phyloP scores from a whole-genome alignment of 2,329 filamentous ascomycete species.

The Aureobasidium mangrovei region DNA sequence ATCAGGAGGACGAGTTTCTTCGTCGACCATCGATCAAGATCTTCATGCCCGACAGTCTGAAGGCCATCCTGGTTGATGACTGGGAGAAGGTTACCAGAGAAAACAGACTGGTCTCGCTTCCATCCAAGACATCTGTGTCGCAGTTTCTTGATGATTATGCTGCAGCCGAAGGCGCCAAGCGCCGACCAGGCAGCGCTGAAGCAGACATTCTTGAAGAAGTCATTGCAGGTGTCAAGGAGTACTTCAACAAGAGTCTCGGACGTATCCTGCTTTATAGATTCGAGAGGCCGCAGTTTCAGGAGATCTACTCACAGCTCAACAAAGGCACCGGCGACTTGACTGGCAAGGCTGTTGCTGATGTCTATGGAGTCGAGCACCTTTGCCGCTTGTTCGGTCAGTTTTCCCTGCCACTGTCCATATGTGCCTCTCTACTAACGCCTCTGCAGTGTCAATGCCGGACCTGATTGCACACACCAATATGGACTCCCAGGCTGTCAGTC shows the following conservation, averaged over 20 bases:
- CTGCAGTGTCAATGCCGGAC: slow-evolving; percentile 61
- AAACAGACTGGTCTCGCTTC: slow-evolving; percentile 77
- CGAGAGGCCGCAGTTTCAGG: slow-evolving; percentile 79
- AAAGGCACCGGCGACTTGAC: slow-evolving; percentile 53
- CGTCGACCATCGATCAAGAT: slow-evolving; percentile 78
- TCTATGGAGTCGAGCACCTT: slow-evolving; percentile 90
- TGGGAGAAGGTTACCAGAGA: slow-evolving; percentile 99
- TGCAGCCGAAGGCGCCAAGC: slow-evolving; percentile 55
- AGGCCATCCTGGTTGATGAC: slow-evolving; percentile 89
- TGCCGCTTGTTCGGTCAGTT: slow-evolving; percentile 73
- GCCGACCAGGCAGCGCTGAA: slow-evolving; percentile 58
- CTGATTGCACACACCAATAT: slow-evolving; percentile 96
- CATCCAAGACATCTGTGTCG: slow-evolving; percentile 64
- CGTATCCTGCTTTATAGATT: slow-evolving; percentile 90
- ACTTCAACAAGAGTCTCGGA: slow-evolving; percentile 85
- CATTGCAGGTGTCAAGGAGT: slow-evolving; percentile 75
- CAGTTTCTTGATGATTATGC: slow-evolving; percentile 82
- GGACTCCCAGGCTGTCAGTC: slow-evolving; percentile 82
- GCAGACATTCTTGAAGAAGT: slow-evolving; percentile 86
- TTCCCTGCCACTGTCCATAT: background rate
- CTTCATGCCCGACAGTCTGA: slow-evolving; percentile 77
- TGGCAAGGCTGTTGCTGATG: slow-evolving; percentile 65
- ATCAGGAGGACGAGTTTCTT: slow-evolving; percentile 80
- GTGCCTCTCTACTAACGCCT: background rate
- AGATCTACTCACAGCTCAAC: slow-evolving; percentile 61